phyloP scores from a whole-genome alignment of 1,139 yeast species.

The Geotrichum siamense region DNA sequence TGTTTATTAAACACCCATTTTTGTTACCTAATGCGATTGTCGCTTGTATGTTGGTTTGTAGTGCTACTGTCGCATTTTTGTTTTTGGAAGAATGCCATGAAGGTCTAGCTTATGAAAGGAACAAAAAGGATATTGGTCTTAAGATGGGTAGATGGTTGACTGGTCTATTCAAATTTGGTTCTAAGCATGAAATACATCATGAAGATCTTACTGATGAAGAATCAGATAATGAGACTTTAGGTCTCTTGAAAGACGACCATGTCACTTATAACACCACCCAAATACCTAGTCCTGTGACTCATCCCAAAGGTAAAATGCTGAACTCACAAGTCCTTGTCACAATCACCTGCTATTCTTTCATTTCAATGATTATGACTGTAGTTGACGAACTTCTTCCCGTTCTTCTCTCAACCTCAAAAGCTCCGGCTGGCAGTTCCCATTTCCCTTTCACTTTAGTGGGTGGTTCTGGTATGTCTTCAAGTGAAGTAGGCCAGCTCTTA shows the following conservation, averaged over 20 bases:
- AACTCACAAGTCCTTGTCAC: conserved; percentile 40
- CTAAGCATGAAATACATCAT: neutral
- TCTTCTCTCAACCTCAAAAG: conserved; percentile 43
- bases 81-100: conserved; percentile 59
- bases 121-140: conserved; percentile 45
- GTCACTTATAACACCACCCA: neutral
- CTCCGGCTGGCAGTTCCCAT: conserved; percentile 27
- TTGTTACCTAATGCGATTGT: conserved; percentile 55
- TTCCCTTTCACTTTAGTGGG: conserved; percentile 47
- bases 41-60: conserved; percentile 35
- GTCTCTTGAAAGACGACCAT: conserved; percentile 1
- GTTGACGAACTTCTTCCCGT: conserved; percentile 56
- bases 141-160: conserved; percentile 44
- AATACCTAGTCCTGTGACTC: conserved; percentile 2
- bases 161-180: neutral
- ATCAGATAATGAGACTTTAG: neutral
- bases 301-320: conserved; percentile 7
- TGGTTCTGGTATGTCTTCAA: conserved; percentile 44
- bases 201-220: neutral
- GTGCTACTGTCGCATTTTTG: conserved; percentile 38
- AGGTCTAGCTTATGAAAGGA: conserved; percentile 20
- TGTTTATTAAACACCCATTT: conserved; percentile 46
- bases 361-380: conserved; percentile 47
- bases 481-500: conserved; percentile 48
- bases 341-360: conserved; percentile 35